Evolutionary conservation across 352 stramenopile species (phyloP), one percentile per base, ranked within the genome.

Genomic region (Globisporangium heterothallicum): DNA sequence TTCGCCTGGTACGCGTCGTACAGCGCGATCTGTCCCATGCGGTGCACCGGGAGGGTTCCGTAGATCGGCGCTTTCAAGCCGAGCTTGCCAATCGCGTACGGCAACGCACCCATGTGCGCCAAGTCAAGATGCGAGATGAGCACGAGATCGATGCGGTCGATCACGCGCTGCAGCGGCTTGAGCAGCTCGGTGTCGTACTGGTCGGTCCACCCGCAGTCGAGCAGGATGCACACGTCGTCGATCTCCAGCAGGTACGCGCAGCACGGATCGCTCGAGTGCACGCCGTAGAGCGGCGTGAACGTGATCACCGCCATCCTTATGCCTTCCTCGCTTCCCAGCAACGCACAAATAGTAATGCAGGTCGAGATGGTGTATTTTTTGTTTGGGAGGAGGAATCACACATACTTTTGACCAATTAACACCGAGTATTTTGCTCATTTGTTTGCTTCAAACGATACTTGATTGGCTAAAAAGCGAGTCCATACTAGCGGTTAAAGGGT

Each of bases 21-120:
- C 9, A 99, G 73, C 38, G 88, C 91, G 74, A 98, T 98, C 72
- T 98, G 91, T 9, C 95, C 95, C 92, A 98, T 98, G 67, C 97
- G 96, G 26, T 98, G 85, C 18, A 97, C 96, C 2, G 96, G 93
- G 27, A 97, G 88, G 16, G 96, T 98, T 14, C 88, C 89, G 59
- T 97, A 97, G 16, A 98, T 80, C 9, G 88, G 91, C 27, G 87
- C 82, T 24, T 88, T 77, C 6, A 95, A 74, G 0, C 82, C 83
- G 26, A 95, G 66, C 57, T 88, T 88, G 29, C 83, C 82, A 55
- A 95, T 85, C 29, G 86, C 84, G 68, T 96, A 96, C 27, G 87
- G 86, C 55, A 97, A 67, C 16, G 84, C 87, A 21, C 88, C 88
- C 78, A 96, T 92, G 74, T 97, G 88, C 38, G 80, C 82, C 60